Evolutionary conservation across 2,329 filamentous ascomycete species (phyloP), one percentile per base, ranked within the genome.

Genomic region (Fusarium tuaranense): DNA sequence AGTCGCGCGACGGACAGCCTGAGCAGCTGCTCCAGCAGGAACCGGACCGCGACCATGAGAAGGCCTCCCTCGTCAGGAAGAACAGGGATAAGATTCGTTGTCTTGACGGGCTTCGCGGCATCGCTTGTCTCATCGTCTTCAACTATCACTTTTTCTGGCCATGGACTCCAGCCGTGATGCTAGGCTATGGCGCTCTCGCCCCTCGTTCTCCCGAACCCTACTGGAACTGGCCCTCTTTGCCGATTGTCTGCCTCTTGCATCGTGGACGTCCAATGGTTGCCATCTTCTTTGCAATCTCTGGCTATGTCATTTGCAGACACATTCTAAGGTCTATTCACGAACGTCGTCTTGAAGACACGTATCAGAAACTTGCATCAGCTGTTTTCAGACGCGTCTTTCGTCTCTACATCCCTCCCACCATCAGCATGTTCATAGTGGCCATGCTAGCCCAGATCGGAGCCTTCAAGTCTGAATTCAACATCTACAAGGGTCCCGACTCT

Each of bases 281-380:
- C 63, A 83, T 85, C 44, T 85, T 85, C 78, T 85, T 85, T 60
- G 83, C 82, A 74, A 84, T 85, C 32, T 85, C 83, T 0, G 83
- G 83, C n/a, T 85, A 85, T 60, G 83, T 85, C 30, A 78, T 85
- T 38, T 84, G 80, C 25, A 79, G 83, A 7, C 83, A 84, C 63
- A 81, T 84, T 22, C 65, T 85, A 14, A 72, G 81, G n/a, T 70
- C 80, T 7, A 84, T 84, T 1, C 80, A 83, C 41, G 80, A 83
- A 64, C 81, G 80, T 2, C 80, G 82, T 20, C 67, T 82, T 13
- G 82, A 83, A 18, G 77, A 76, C 22, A 81, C 78, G n/a, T 84
- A 83, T 67, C 78, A 82, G 68, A 80, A 76, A 22, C 81, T 85
- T 38, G 81, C 81, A 1, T 84, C 83, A 0, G 77, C 83, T 10